Evolutionary conservation across 2,329 filamentous ascomycete genomes (phyloP).

Genomic region (Aspergillus quadricinctus): DNA sequence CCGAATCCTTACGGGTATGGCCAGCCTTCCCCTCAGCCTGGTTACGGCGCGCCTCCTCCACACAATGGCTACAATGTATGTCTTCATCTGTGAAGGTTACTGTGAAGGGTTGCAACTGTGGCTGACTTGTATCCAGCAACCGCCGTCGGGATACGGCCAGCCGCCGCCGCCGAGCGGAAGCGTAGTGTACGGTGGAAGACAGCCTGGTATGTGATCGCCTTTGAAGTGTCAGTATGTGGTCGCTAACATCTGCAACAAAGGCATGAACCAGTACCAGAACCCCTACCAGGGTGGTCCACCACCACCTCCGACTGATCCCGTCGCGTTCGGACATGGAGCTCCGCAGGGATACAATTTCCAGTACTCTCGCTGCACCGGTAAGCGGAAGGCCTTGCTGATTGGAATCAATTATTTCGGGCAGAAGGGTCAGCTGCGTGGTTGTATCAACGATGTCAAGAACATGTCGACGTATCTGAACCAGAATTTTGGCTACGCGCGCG

Average conservation of each 20-base stretch:
- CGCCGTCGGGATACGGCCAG: conserved; percentile 27
- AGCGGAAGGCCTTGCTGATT: conserved; percentile 82
- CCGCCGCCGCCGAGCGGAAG: conserved; percentile 33
- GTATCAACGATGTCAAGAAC: conserved; percentile 96
- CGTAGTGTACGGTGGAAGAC: conserved; percentile 35
- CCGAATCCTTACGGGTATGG: conserved; percentile 41
- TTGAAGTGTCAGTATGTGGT: background rate
- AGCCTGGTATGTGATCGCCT: conserved; percentile 30
- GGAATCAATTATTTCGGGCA: conserved; percentile 97
- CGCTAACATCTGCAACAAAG: conserved; percentile 2
- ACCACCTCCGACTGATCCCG: conserved; percentile 62
- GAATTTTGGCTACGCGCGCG: conserved; percentile 85
- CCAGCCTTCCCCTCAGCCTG: conserved; percentile 40
- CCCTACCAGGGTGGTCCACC: conserved; percentile 57
- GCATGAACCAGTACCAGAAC: conserved; percentile 42
- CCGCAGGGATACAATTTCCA: conserved; percentile 78
- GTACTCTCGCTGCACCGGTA: conserved; percentile 86
- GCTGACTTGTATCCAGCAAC: conserved; percentile 18
- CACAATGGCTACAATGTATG: conserved; percentile 37
- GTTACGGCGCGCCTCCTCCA: conserved; percentile 26
- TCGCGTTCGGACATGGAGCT: conserved; percentile 75
- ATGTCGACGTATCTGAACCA: conserved; percentile 89
- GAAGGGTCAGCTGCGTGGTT: conserved; percentile 82
- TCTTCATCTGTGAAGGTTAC: conserved; percentile 4
- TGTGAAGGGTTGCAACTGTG: background rate